These are phyloP conservation scores for Leccinum boreale DNA, from an alignment of 768 basidiomycete species.

Conservation along the genomic window DNA sequence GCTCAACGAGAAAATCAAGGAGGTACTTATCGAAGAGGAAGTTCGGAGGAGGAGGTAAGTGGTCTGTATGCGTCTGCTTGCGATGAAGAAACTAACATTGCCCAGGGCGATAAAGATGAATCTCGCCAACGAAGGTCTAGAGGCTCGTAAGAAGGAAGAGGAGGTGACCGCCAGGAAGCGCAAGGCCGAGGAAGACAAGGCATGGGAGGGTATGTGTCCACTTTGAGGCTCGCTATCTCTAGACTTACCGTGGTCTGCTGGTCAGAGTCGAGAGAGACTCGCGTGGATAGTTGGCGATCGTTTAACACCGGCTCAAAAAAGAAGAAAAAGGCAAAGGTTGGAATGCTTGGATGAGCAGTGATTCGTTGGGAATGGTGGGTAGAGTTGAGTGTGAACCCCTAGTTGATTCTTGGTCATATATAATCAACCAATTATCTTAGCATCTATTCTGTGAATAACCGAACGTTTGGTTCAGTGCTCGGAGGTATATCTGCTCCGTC, in stretches of 20 bases:
- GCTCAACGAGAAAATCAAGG: slow-evolving; percentile 71
- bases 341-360: slow-evolving; percentile 58
- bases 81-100: slow-evolving; percentile 1
- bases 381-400: slow-evolving; percentile 16
- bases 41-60: slow-evolving; percentile 77
- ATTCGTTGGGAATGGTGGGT: neutral
- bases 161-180: slow-evolving; percentile 74
- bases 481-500: neutral
- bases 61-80: neutral
- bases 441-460: neutral
- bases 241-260: neutral
- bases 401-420: slow-evolving; percentile 3
- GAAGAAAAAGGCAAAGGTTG: slow-evolving; percentile 76
- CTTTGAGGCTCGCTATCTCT: neutral
- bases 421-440: slow-evolving; percentile 6
- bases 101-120: slow-evolving; percentile 86
- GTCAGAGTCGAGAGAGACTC: slow-evolving; percentile 69
- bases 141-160: slow-evolving; percentile 91
- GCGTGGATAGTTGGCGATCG: slow-evolving; percentile 81
- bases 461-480: neutral
- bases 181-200: slow-evolving; percentile 84
- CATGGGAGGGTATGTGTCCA: slow-evolving; percentile 73
- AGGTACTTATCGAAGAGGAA: slow-evolving; percentile 88
- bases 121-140: slow-evolving; percentile 86
- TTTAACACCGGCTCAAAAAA: slow-evolving; percentile 68